phyloP scores from a whole-genome alignment of 2,329 filamentous ascomycete species.

The Rugonectria rugulosa region DNA sequence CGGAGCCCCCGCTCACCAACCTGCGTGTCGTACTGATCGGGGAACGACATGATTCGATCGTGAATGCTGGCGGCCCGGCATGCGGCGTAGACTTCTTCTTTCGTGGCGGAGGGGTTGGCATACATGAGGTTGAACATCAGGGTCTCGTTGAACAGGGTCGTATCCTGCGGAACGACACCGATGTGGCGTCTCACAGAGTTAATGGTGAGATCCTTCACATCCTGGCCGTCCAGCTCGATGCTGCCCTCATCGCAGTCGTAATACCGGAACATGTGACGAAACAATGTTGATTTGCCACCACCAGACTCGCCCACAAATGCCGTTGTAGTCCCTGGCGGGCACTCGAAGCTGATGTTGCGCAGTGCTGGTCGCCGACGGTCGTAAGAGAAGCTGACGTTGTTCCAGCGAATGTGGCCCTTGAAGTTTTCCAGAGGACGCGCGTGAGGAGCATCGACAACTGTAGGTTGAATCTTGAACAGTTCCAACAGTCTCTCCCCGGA shows the following conservation, averaged over 20 bases:
- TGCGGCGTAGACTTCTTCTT: slow-evolving; percentile 82
- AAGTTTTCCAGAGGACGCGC: slow-evolving; percentile 71
- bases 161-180: slow-evolving; percentile 96
- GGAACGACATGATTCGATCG: slow-evolving; percentile 88
- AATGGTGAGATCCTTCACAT: slow-evolving; percentile 88
- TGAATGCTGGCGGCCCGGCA: slow-evolving; percentile 91
- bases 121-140: slow-evolving; percentile 96
- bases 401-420: slow-evolving; percentile 83
- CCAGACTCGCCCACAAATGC: slow-evolving; percentile 97
- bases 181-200: slow-evolving; percentile 92
- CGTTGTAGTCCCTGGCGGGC: slow-evolving; percentile 88
- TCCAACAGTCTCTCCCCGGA: slow-evolving; percentile 95
- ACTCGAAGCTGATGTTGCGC: slow-evolving; percentile 84
- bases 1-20: slow-evolving; percentile 90
- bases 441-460: slow-evolving; percentile 79
- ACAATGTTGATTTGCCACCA: slow-evolving; percentile 95
- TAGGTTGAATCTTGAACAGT: slow-evolving; percentile 94
- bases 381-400: slow-evolving; percentile 90
- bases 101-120: slow-evolving; percentile 80
- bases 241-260: slow-evolving; percentile 84
- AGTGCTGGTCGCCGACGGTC: slow-evolving; percentile 86
- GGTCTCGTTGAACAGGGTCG: slow-evolving; percentile 91
- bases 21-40: slow-evolving; percentile 87
- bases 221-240: slow-evolving; percentile 83
- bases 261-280: slow-evolving; percentile 94